Conservation (phyloP, 345 rosid species). For the Salix suchowensis region DNA sequence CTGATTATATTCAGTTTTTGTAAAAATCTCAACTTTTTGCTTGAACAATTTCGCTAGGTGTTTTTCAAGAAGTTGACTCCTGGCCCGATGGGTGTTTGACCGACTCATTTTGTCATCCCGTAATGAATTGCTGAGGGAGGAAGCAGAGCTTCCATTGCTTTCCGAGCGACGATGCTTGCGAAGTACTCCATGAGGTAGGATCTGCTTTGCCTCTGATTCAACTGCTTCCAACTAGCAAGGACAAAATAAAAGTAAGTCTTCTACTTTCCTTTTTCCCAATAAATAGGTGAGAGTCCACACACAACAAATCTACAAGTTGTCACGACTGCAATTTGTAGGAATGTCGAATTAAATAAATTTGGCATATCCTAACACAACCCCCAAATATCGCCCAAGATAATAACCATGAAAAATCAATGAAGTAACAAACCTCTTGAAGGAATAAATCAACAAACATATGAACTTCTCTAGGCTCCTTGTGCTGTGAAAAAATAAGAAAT, state of each 20-base stretch:
- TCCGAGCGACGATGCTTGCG: slow-evolving; percentile 83
- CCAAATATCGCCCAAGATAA: not conserved
- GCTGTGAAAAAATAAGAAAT: slow-evolving; percentile 50
- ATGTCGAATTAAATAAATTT: not conserved
- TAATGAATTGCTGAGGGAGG: slow-evolving; percentile 80
- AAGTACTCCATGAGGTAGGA: slow-evolving; percentile 68
- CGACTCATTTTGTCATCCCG: slow-evolving; percentile 69
- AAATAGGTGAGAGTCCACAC: not conserved
- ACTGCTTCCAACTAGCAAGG: slow-evolving; percentile 59
- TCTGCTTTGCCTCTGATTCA: slow-evolving; percentile 72
- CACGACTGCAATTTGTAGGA: not conserved
- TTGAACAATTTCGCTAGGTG: slow-evolving; percentile 98
- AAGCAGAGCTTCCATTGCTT: slow-evolving; percentile 88
- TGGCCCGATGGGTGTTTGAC: slow-evolving; percentile 68
- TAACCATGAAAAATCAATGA: not conserved
- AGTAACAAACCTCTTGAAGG: slow-evolving; percentile 71
- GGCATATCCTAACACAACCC: not conserved
- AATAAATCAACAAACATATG: slow-evolving; percentile 96
- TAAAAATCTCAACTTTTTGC: slow-evolving; percentile 95
- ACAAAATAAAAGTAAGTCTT: slow-evolving; percentile 8
- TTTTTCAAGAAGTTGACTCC: slow-evolving; percentile 96
- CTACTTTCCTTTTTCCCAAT: not conserved
- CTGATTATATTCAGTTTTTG: slow-evolving; percentile 93
- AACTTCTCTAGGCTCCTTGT: slow-evolving; percentile 98
- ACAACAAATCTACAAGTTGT: not conserved